Conservation (phyloP, 352 stramenopile genomes). For the Pythium guiyangense region DNA sequence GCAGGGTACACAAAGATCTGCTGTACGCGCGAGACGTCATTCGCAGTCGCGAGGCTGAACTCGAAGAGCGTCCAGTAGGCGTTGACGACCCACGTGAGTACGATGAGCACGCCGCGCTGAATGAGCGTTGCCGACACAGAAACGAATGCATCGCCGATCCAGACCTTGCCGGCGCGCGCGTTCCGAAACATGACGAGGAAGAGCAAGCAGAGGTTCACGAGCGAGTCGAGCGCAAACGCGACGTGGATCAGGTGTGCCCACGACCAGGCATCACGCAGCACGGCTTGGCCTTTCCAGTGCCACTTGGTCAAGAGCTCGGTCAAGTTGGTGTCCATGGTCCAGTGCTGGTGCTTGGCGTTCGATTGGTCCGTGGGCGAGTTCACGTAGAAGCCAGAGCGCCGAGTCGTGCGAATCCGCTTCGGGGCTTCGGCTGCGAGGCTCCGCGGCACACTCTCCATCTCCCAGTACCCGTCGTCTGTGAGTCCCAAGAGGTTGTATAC, state of each 20-base stretch:
- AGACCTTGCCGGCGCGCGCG: slow-evolving; percentile 21
- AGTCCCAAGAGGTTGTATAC: background rate
- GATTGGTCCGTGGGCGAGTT: slow-evolving; percentile 20
- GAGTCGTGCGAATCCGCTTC: slow-evolving; percentile 19
- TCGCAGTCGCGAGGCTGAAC: slow-evolving; percentile 17
- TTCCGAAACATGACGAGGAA: slow-evolving; percentile 27
- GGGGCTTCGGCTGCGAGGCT: background rate
- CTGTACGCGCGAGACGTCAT: slow-evolving; percentile 15
- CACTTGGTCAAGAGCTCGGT: slow-evolving; percentile 7
- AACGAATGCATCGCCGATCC: slow-evolving; percentile 36
- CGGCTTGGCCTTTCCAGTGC: background rate
- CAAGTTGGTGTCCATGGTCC: slow-evolving; percentile 17
- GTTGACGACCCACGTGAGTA: slow-evolving; percentile 31
- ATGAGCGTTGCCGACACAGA: slow-evolving; percentile 27
- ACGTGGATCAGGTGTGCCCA: slow-evolving; percentile 27
- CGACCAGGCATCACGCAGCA: slow-evolving; percentile 13
- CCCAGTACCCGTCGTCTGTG: background rate
- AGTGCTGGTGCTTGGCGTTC: slow-evolving; percentile 24
- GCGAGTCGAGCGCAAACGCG: slow-evolving; percentile 20
- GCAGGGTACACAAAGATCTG: slow-evolving; percentile 25
- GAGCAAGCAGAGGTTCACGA: slow-evolving; percentile 24
- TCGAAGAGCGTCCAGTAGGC: slow-evolving; percentile 31
- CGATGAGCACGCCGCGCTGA: slow-evolving; percentile 23
- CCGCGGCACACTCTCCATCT: slow-evolving; percentile 1
- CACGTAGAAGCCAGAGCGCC: slow-evolving; percentile 31